Percentiles rank a stretch among this genome's conserved stretches.
phyloP scores from a whole-genome alignment of 2,329 filamentous ascomycete genomes.

The Simplicillium aogashimaense region DNA sequence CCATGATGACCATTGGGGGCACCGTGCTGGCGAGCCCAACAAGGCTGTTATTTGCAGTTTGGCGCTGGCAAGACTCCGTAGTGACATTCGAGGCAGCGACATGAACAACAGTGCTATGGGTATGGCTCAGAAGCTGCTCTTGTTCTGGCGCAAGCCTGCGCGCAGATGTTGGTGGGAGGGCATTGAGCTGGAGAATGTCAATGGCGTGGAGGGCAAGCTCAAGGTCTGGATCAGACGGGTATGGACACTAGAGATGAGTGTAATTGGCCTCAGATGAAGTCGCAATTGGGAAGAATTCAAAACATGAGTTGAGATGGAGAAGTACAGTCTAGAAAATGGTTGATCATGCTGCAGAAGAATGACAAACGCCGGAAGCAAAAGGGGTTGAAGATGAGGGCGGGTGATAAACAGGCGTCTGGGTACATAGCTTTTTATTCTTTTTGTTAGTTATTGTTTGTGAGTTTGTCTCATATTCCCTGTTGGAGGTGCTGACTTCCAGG shows the following conservation, averaged over 20 bases:
- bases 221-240: constrained; percentile 98
- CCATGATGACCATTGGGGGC: constrained; percentile 89
- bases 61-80: constrained; percentile 83
- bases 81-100: constrained; percentile 76
- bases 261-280: constrained; percentile 66
- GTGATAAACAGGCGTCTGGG: background rate
- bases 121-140: constrained; percentile 94
- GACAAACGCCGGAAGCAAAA: background rate
- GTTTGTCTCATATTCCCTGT: too few relatives aligned
- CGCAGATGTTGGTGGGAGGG: constrained; percentile 99
- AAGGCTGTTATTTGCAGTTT: constrained; percentile 98
- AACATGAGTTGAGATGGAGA: too few relatives aligned
- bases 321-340: too few relatives aligned
- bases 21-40: constrained; percentile 93
- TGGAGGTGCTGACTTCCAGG: too few relatives aligned
- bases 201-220: constrained; percentile 81
- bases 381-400: too few relatives aligned
- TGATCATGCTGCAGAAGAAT: background rate
- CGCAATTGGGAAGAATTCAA: background rate
- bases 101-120: constrained; percentile 73
- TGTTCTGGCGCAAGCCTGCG: constrained; percentile 97
- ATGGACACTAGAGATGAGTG: constrained; percentile 98
- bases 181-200: constrained; percentile 79
- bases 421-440: constrained; percentile 3
- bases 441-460: constrained; percentile 2